phyloP scores from a whole-genome alignment of 139 green algal genomes.

The Eudorina sp. region DNA sequence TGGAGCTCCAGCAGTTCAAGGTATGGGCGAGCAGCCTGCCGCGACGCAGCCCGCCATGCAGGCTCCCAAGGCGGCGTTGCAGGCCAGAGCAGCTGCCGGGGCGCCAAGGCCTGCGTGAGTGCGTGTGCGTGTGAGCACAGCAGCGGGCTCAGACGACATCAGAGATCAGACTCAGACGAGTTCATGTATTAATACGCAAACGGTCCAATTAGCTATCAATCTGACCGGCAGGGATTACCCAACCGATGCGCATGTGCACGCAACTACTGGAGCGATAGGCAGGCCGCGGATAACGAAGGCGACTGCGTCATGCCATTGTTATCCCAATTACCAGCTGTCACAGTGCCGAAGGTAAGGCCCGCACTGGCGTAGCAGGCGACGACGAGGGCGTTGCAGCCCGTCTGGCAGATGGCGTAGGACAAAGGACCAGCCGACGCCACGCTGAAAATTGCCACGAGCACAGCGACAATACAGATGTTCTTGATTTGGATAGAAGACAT shows the following conservation, averaged over 20 bases:
- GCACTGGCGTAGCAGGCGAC: conserved; percentile 57
- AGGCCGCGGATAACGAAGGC: neutral
- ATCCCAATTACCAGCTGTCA: conserved; percentile 40
- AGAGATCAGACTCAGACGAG: too few relatives aligned
- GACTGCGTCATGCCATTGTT: neutral
- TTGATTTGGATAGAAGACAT: too few relatives aligned
- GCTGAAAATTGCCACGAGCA: too few relatives aligned
- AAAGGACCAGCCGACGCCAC: neutral
- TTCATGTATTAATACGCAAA: neutral
- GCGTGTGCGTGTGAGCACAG: neutral
- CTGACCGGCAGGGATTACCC: neutral
- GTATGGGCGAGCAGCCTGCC: conserved; percentile 26
- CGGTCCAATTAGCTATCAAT: too few relatives aligned
- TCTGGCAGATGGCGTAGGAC: conserved; percentile 54
- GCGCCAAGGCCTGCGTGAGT: conserved; percentile 11
- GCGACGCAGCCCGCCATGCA: conserved; percentile 59
- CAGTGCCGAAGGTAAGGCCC: conserved; percentile 51
- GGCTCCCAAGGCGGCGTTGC: conserved; percentile 47
- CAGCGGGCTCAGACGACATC: too few relatives aligned
- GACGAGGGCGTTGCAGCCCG: conserved; percentile 48
- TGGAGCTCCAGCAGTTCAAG: too few relatives aligned
- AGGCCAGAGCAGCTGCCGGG: conserved; percentile 38
- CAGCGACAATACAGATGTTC: too few relatives aligned
- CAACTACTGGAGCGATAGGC: neutral
- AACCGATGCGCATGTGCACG: neutral